A percentile compares a stretch with the other conserved stretches of the same genome.
Conservation (phyloP, 305 asterid genomes). For the Withania somnifera region DNA sequence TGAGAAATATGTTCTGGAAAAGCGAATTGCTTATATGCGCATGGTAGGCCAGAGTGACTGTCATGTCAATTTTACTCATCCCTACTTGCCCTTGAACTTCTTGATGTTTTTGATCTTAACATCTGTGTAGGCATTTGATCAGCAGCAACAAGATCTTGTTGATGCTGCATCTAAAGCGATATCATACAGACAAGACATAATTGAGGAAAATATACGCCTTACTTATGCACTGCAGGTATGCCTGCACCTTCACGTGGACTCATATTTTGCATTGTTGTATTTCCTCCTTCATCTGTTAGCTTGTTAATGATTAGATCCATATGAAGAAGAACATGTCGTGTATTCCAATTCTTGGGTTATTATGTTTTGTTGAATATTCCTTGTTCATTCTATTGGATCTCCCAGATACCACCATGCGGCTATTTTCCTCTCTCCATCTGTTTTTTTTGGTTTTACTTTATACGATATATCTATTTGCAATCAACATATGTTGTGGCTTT, state of each 20-base stretch:
- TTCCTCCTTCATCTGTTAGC: background rate
- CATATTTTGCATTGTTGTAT: background rate
- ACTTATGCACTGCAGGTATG: conserved; percentile 90
- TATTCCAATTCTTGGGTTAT: background rate
- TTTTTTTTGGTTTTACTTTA: background rate
- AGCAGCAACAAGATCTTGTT: conserved; percentile 97
- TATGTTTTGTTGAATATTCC: background rate
- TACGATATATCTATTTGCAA: background rate
- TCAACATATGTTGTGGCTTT: background rate
- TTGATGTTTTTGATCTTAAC: conserved; percentile 7
- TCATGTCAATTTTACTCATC: conserved; percentile 2
- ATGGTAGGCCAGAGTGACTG: conserved; percentile 43
- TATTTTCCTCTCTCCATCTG: background rate
- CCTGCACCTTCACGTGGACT: background rate
- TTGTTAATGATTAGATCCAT: background rate
- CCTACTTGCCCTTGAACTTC: background rate
- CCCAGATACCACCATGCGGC: background rate
- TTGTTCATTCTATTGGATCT: background rate
- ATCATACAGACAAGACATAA: conserved; percentile 90
- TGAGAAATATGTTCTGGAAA: conserved; percentile 83
- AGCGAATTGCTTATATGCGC: conserved; percentile 93
- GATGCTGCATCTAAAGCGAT: conserved; percentile 98
- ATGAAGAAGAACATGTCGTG: background rate
- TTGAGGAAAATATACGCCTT: conserved; percentile 97
- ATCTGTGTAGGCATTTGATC: conserved; percentile 76